Conservation (phyloP, 768 basidiomycete species). For the Boletus edulis region DNA sequence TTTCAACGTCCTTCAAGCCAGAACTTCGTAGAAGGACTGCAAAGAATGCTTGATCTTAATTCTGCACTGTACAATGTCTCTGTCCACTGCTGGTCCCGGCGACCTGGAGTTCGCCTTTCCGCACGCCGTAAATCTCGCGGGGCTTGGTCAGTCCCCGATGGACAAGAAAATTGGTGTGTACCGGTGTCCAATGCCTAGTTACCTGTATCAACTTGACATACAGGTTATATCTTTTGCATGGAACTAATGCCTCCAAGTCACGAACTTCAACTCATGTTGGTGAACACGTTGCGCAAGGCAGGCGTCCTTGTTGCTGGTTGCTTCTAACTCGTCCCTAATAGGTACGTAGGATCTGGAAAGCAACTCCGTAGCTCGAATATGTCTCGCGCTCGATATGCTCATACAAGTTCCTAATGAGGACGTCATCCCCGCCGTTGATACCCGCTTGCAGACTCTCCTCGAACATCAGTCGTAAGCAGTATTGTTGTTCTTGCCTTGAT, state of each 20-base stretch:
- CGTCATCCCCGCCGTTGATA: conserved; percentile 73
- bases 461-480: conserved; percentile 73
- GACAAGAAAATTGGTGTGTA: conserved; percentile 66
- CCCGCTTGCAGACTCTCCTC: conserved; percentile 61
- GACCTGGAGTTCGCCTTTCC: conserved; percentile 69
- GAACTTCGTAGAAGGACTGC: conserved; percentile 49
- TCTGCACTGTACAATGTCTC: conserved; percentile 62
- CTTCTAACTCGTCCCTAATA: conserved; percentile 2
- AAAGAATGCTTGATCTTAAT: conserved; percentile 67
- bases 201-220: conserved; percentile 1
- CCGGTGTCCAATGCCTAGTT: not conserved
- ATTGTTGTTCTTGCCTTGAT: conserved; percentile 19
- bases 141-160: conserved; percentile 56
- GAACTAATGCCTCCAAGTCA: conserved; percentile 67
- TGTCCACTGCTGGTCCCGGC: conserved; percentile 40
- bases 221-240: conserved; percentile 78
- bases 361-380: conserved; percentile 50
- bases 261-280: conserved; percentile 77
- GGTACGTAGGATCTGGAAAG: conserved; percentile 67
- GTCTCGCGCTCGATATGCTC: conserved; percentile 69
- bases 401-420: conserved; percentile 61
- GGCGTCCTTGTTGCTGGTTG: not conserved
- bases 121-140: conserved; percentile 75
- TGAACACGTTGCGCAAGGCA: conserved; percentile 85
- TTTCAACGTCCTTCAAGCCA: conserved; percentile 6